Conservation (phyloP, 73 alveolate species). For the Uronychia binucleata region DNA sequence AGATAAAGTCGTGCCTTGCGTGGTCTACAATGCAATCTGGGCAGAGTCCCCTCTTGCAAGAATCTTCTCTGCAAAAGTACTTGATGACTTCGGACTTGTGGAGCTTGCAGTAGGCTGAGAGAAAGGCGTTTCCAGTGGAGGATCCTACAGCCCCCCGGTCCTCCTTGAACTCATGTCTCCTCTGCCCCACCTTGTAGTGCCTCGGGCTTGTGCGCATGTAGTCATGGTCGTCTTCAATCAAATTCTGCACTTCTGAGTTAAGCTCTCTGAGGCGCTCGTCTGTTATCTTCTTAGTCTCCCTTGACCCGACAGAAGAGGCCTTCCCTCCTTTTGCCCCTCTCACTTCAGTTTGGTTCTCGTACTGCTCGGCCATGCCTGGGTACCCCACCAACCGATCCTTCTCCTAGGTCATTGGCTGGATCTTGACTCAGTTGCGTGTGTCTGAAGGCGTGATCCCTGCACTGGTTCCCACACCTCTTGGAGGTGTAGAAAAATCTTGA, state of each 20-base stretch:
- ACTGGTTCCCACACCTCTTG: background rate
- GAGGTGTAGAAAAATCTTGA: background rate
- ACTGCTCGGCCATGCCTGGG: background rate
- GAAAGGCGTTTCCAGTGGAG: background rate
- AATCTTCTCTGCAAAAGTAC: slow-evolving; percentile 64
- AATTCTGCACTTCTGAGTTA: background rate
- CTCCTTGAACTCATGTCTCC: background rate
- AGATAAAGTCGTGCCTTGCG: slow-evolving; percentile 55
- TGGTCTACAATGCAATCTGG: slow-evolving; percentile 58
- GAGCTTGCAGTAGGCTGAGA: slow-evolving; percentile 43
- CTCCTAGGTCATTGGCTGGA: background rate
- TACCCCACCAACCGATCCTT: background rate
- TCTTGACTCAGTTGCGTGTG: background rate
- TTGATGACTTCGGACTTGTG: slow-evolving; percentile 49
- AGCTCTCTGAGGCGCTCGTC: background rate
- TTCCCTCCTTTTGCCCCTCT: background rate
- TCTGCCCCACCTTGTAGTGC: background rate
- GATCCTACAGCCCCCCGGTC: slow-evolving; percentile 1
- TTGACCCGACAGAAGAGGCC: background rate
- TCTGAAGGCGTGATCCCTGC: background rate
- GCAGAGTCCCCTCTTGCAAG: slow-evolving; percentile 52
- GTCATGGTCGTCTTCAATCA: background rate
- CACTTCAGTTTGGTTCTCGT: background rate
- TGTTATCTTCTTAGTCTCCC: background rate
- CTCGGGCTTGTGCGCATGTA: background rate